phyloP scores from a whole-genome alignment of 495 filamentous ascomycete genomes.

The Alectoria sarmentosa region DNA sequence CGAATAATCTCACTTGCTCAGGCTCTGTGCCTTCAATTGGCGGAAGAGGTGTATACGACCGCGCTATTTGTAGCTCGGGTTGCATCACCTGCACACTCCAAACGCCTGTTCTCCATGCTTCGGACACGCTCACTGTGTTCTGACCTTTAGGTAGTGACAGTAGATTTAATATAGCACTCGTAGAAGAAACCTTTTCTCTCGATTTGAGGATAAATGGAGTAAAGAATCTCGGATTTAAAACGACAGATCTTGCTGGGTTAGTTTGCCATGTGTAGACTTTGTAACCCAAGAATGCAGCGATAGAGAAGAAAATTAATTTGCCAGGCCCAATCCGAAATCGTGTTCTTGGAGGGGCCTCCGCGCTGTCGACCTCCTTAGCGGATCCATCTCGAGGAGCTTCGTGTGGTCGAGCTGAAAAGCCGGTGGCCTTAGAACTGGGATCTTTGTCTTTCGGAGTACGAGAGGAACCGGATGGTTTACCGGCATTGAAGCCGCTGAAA shows the following conservation, averaged over 20 bases:
- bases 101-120: conserved; percentile 53
- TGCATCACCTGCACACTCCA: conserved; percentile 93
- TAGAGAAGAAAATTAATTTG: conserved; percentile 19
- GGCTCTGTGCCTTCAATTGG: conserved; percentile 34
- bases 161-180: conserved; percentile 63
- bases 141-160: conserved; percentile 28
- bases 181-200: conserved; percentile 63
- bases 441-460: background rate
- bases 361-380: background rate
- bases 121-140: conserved; percentile 40
- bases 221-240: conserved; percentile 44
- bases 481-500: conserved; percentile 8
- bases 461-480: background rate
- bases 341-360: background rate
- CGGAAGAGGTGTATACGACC: conserved; percentile 85
- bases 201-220: conserved; percentile 52
- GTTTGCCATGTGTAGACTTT: conserved; percentile 21
- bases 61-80: conserved; percentile 80
- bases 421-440: background rate
- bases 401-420: background rate
- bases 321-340: conserved; percentile 18
- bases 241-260: conserved; percentile 8
- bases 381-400: background rate
- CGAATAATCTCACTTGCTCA: conserved; percentile 45
- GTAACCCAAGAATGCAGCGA: conserved; percentile 10